Conservation (phyloP, 2,329 filamentous ascomycete genomes). For the Byssochlamys sp. region DNA sequence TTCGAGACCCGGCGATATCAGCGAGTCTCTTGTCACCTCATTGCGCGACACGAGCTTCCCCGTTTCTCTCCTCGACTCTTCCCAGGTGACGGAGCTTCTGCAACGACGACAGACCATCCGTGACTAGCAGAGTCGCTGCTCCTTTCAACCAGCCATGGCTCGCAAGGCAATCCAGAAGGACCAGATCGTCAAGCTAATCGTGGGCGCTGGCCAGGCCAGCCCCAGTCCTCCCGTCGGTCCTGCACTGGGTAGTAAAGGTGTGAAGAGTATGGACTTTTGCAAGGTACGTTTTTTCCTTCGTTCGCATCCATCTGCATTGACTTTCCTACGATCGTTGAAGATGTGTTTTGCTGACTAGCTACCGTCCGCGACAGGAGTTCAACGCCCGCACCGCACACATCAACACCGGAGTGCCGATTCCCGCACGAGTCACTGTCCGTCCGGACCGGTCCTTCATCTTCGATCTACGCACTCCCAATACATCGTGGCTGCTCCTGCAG, state of each 20-base stretch:
- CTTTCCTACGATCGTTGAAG: background rate
- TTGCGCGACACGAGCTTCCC: background rate
- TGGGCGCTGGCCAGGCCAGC: conserved; percentile 87
- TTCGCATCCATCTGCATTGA: conserved; percentile 6
- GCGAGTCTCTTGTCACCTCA: background rate
- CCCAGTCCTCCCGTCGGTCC: conserved; percentile 94
- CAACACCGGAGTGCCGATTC: conserved; percentile 70
- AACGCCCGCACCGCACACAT: conserved; percentile 88
- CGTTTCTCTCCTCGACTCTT: background rate
- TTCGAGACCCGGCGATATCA: background rate
- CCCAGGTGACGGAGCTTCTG: background rate
- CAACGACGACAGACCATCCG: background rate
- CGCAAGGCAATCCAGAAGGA: conserved; percentile 46
- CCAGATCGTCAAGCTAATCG: conserved; percentile 90
- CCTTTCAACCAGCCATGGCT: conserved; percentile 36
- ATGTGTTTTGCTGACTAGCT: background rate
- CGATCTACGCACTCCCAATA: conserved; percentile 87
- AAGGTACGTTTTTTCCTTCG: conserved; percentile 52
- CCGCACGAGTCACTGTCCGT: conserved; percentile 81
- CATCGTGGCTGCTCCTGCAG: conserved; percentile 76
- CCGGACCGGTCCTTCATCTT: conserved; percentile 90
- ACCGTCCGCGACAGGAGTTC: conserved; percentile 61
- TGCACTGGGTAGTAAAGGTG: conserved; percentile 89
- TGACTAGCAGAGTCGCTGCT: background rate
- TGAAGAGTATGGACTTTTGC: conserved; percentile 99